Evolutionary conservation across 2,329 filamentous ascomycete genomes (phyloP), one percentile per base, ranked within the genome.

Genomic region (Cylindrodendrum hubeiense): DNA sequence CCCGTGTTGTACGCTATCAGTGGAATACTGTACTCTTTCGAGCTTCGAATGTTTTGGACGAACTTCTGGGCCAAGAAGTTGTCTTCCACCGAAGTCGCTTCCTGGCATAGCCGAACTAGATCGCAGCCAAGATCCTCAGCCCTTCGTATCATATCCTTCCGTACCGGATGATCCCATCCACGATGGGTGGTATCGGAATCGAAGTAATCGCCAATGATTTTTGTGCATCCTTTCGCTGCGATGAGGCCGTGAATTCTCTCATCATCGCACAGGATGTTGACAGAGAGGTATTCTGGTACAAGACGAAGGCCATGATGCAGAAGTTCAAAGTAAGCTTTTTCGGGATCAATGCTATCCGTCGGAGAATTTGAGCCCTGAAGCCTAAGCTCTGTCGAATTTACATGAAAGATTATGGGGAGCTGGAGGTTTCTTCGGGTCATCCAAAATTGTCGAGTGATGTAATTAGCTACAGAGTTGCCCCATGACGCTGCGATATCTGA

Each of bases 1-100:
- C 64, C 64, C 2, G 33, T 55, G 19, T 66, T 66, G 55, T 51
- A 66, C 13, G 64, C 64, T 22, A 60, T 66, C n/a, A 66, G 8
- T 1, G 64, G 64, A 13, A 66, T 66, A 2, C 15, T 19, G 15
- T 19, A 30, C 12, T 26, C 22, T 15, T 41, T n/a, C n/a, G 39
- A 60, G 9, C 13, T 30, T 37, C 59, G 59, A 4, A 56, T 28
- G n/a, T 66, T 34, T 10, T 60, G 60, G 10, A 54, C 13, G 24
- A 66, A 60, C 19, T 63, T 54, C 24, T 63, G 64, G 12, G 33
- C 59, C 15, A 61, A 8, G 21, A 63, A 59, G 21, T 63, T 66
- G 50, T 66, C 64, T 12, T 57, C 54, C 1, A 53, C 46, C 1
- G 64, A 52, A 3, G 19, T 51, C 4, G 64, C 59, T n/a, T 66